Evolutionary conservation across 768 basidiomycete species (phyloP), one percentile per base, ranked within the genome.

Genomic region (Steccherinum ochraceum): DNA sequence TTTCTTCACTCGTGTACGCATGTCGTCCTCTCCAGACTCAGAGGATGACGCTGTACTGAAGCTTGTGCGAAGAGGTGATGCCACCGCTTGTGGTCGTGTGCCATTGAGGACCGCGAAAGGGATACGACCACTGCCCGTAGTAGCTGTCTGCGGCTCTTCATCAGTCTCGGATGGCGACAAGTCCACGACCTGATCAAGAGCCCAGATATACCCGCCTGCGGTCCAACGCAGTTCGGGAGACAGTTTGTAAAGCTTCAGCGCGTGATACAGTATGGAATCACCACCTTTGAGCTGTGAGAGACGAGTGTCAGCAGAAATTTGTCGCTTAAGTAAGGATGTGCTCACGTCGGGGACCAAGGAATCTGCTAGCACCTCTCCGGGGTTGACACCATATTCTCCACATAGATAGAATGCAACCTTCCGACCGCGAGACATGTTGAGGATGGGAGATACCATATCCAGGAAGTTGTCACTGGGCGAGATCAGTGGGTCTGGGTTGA

Each of bases 121-220:
- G 40, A 56, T 56, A n/a, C 43, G 46, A 35, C 30, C 30, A n/a
- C n/a, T n/a, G n/a, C n/a, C n/a, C 11, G n/a, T n/a, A 10, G 41
- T 43, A 43, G 41, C 41, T 23, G 41, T 43, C 16, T n/a, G 16
- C n/a, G 41, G 41, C 3, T 50, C 54, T 1, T 45, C 48, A 18
- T 50, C 55, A 4, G 51, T 48, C 13, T 50, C 53, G 3, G 54
- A 56, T 2, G 64, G 60, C 46, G 50, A 61, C 50, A 78, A 75
- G 59, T 89, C 85, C 18, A 89, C 83, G 0, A 78, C 76, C 46
- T 79, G 78, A 58, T 86, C 84, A 21, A 79, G 72, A 0, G 87
- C 81, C 89, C 89, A 91, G 54, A 91, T 73, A 63, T 85, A 89
- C 18, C 87, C 87, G 1, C 87, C 88, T 25, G 89, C 89, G 16